phyloP scores from a whole-genome alignment of 805 yeast species.

The Nakazawaea ishiwadae region DNA sequence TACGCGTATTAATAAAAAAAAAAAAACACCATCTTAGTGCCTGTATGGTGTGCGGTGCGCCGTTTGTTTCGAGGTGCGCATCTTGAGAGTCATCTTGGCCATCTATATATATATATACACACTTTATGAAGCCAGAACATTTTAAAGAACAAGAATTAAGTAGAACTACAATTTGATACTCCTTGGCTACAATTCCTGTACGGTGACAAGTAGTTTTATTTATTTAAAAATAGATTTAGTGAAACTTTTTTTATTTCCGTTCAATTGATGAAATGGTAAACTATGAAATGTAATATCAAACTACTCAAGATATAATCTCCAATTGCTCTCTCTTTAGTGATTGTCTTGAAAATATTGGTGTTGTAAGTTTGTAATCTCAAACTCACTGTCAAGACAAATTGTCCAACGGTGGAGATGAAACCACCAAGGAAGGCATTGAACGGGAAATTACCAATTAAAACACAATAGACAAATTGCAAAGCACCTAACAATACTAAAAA shows the following conservation, averaged over 20 bases:
- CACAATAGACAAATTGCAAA: conserved; percentile 73
- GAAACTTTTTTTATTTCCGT: too few species aligned
- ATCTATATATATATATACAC: too few species aligned
- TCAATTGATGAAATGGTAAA: conserved; percentile 85
- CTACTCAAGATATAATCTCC: conserved; percentile 89
- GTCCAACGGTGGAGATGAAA: conserved; percentile 88
- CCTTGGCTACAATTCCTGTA: too few species aligned
- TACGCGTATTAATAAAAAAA: too few species aligned
- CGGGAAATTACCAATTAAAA: conserved; percentile 84
- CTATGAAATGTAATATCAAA: conserved; percentile 81
- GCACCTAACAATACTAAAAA: conserved; percentile 73
- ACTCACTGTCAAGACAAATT: conserved; percentile 83
- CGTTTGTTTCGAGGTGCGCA: too few species aligned
- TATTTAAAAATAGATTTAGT: neutral
- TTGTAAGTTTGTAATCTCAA: conserved; percentile 66
- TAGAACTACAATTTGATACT: too few species aligned
- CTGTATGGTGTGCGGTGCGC: too few species aligned
- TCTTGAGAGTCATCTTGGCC: too few species aligned
- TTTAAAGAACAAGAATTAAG: too few species aligned
- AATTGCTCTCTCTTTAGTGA: conserved; percentile 52
- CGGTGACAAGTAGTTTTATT: too few species aligned
- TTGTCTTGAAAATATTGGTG: conserved; percentile 19
- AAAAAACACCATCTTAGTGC: too few species aligned
- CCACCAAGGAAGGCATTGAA: conserved; percentile 97
- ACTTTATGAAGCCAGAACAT: too few species aligned